Evolutionary conservation across 768 basidiomycete species (phyloP), one percentile per base, ranked within the genome.

Genomic region (Trametes gibbosa): DNA sequence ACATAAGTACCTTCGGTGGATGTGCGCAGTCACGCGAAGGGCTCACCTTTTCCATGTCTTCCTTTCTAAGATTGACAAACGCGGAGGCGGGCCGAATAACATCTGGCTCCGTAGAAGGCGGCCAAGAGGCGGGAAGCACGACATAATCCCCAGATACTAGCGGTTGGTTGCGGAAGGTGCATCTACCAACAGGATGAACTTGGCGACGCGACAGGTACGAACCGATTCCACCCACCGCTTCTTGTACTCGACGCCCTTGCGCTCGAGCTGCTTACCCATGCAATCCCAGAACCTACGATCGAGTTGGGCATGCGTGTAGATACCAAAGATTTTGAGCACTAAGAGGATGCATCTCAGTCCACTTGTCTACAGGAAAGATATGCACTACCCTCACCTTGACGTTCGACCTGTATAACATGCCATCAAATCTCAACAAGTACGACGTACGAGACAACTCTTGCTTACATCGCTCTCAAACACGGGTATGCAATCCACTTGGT

Each of bases 121-220:
- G 80, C 63, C 85, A 88, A n/a, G 71, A 75, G 2, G 78, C 80
- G 0, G 85, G 84, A 2, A 73, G 66, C 58, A 79, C 77, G n/a
- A 81, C 72, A 50, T 78, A 75, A 46, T 75, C 74, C 0, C 77
- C 76, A 24, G 68, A 68, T 12, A 71, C 64, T 4, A 61, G 39
- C 0, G 76, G 74, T 10, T 54, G 63, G 21, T 75, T 73, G 32
- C 81, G 78, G 58, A 75, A 78, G 5, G 72, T 70, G 57, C 83
- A 86, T 54, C 81, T 84, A 59, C 49, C 50, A 29, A 9, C 13
- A 16, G 24, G 21, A 9, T 24, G 34, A 25, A 6, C 17, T 32
- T 32, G 29, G 23, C 27, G n/a, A 29, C 16, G 43, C 23, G 21
- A 17, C 9, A 46, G 48, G 13, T 2, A 51, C 13, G 9, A n/a